Evolutionary conservation across 768 basidiomycete genomes (phyloP), one percentile per base, ranked within the genome.

Genomic region (Amanita jacksonii): DNA sequence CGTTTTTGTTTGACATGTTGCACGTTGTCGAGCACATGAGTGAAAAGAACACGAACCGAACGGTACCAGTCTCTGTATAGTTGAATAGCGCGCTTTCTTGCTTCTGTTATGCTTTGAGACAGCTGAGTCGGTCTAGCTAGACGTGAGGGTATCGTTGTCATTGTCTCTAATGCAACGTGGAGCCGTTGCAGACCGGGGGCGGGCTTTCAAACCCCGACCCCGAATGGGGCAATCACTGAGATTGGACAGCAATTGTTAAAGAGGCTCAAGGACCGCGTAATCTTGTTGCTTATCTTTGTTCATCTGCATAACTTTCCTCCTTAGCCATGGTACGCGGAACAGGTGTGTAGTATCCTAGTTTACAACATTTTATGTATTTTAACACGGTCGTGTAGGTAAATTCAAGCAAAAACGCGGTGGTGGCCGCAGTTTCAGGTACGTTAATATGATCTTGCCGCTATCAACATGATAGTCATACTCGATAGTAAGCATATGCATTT

Each of bases 61-160:
- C 96, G 83, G 59, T 92, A 85, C 94, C 94, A 99, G 60, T 80
- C 82, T 47, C 93, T 72, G 69, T 98, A 99, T 9, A 96, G 73
- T 36, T 82, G 70, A 15, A 91, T 64, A 8, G 77, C 79, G 25
- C 87, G 74, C 16, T 64, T 64, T 23, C 83, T 77, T 5, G 87
- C 80, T 38, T 85, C 78, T n/a, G 66, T 62, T 5, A 69, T 57
- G 47, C 54, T 69, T 16, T 65, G 56, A 0, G 87, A 88, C n/a
- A 72, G 62, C 28, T 72, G 68, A 3, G 85, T 74, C 4, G 77
- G 57, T 50, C 76, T 79, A 13, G 94, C 87, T 7, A 99, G 76
- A 30, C 94, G 81, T 32, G 91, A 63, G 13, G 94, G 93, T 61
- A 97, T 97, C 38, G 89, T 96, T 44, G 70, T 63, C 71, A 73